phyloP scores from a whole-genome alignment of 345 rosid species.

The Linum tenue region DNA sequence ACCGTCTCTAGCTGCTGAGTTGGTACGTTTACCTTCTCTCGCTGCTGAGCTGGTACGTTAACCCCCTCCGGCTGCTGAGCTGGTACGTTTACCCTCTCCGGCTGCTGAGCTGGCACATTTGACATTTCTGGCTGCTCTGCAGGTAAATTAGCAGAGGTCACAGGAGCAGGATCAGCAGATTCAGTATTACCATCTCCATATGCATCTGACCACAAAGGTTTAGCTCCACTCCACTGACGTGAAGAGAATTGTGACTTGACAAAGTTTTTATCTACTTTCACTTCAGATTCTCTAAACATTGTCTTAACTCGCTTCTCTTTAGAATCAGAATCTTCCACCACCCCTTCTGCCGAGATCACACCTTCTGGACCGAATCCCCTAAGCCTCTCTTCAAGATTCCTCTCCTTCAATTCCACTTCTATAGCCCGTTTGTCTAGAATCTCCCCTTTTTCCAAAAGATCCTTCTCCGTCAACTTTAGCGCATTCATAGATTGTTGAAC shows the following conservation, averaged over 20 bases:
- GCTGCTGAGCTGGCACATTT: too few species aligned
- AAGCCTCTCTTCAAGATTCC: neutral
- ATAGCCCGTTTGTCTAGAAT: conserved; percentile 8
- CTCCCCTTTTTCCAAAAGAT: too few species aligned
- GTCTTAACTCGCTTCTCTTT: neutral
- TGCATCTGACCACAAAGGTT: neutral
- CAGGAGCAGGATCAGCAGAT: neutral
- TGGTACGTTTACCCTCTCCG: too few species aligned
- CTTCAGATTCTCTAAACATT: neutral
- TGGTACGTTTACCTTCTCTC: too few species aligned
- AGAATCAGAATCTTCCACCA: conserved; percentile 15
- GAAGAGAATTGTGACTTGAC: too few species aligned
- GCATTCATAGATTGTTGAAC: too few species aligned
- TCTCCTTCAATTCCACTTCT: conserved; percentile 14
- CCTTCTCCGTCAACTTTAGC: conserved; percentile 16
- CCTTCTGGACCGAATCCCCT: too few species aligned
- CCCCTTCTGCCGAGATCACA: too few species aligned
- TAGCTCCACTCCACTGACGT: neutral
- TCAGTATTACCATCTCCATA: neutral
- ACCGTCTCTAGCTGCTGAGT: too few species aligned
- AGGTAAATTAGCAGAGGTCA: neutral
- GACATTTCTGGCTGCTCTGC: too few species aligned
- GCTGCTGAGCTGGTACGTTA: too few species aligned
- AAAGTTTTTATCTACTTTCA: neutral
- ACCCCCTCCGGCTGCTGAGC: too few species aligned